Conservation (phyloP, 2,329 filamentous ascomycete species). For the Alternaria viburni region DNA sequence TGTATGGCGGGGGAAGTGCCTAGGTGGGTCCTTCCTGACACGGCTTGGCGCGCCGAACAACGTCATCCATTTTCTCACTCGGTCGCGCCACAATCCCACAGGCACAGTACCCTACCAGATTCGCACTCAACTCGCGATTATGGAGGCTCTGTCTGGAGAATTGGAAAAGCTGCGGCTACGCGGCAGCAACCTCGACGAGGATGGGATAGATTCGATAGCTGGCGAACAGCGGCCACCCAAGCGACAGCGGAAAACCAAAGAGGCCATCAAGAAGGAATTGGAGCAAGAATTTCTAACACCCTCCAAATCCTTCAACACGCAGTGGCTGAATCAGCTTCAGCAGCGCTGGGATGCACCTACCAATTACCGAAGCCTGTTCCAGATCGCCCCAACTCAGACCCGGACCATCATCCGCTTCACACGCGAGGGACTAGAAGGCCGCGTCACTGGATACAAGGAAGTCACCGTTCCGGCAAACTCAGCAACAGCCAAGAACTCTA, state of each 20-base stretch:
- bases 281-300: slow-evolving; percentile 81
- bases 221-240: slow-evolving; percentile 61
- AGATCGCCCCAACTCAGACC: slow-evolving; percentile 87
- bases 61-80: slow-evolving; percentile 26
- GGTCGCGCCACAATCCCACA: slow-evolving; percentile 16
- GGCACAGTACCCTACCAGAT: slow-evolving; percentile 6
- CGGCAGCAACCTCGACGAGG: slow-evolving; percentile 25
- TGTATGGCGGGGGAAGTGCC: slow-evolving; percentile 1
- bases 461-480: slow-evolving; percentile 89
- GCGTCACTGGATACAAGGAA: slow-evolving; percentile 91
- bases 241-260: slow-evolving; percentile 60
- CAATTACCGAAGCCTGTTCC: slow-evolving; percentile 84
- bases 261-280: slow-evolving; percentile 72
- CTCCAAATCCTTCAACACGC: slow-evolving; percentile 76
- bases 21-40: slow-evolving; percentile 10
- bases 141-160: slow-evolving; percentile 55
- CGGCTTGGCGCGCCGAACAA: slow-evolving; percentile 21
- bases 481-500: slow-evolving; percentile 93
- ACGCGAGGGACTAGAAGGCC: slow-evolving; percentile 87
- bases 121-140: slow-evolving; percentile 19
- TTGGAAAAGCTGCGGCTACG: slow-evolving; percentile 60
- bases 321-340: slow-evolving; percentile 89
- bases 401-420: slow-evolving; percentile 94
- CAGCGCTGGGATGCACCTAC: slow-evolving; percentile 85
- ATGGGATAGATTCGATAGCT: slow-evolving; percentile 65